Conservation (phyloP, 345 rosid genomes). For the Euphorbia tirucalli region DNA sequence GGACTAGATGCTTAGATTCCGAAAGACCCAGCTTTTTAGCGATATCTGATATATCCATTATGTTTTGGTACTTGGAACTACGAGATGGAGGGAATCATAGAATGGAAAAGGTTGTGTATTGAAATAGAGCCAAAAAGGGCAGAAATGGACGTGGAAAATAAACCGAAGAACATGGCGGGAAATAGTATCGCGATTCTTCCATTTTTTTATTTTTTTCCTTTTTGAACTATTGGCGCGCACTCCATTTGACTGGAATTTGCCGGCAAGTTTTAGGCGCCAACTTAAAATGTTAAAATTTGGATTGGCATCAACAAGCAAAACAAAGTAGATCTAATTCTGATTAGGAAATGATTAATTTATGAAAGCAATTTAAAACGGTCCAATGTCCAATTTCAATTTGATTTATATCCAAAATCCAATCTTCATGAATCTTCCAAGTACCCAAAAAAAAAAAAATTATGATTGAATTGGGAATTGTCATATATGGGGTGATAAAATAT, state of each 20-base stretch:
- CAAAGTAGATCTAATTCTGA: too few species aligned
- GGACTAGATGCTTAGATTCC: slow-evolving; percentile 53
- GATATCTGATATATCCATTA: slow-evolving; percentile 72
- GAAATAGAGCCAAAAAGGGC: neutral
- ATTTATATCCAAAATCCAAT: too few species aligned
- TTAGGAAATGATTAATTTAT: too few species aligned
- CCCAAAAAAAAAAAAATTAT: too few species aligned
- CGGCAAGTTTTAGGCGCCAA: slow-evolving; percentile 6
- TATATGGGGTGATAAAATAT: too few species aligned
- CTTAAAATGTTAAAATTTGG: neutral
- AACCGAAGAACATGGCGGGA: slow-evolving; percentile 4
- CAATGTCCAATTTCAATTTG: too few species aligned
- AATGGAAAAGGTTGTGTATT: neutral
- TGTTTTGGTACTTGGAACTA: too few species aligned
- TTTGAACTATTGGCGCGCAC: slow-evolving; percentile 8
- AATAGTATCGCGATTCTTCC: neutral
- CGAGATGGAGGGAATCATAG: neutral
- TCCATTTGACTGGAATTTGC: neutral
- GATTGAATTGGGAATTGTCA: too few species aligned
- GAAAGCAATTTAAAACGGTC: too few species aligned
- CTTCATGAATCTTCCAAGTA: too few species aligned
- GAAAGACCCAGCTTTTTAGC: slow-evolving; percentile 74
- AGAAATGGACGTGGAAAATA: neutral
- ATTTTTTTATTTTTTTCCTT: neutral
- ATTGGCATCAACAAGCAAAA: too few species aligned